Evolutionary conservation across 2,329 filamentous ascomycete genomes (phyloP), one percentile per base, ranked within the genome.

Genomic region (Colletotrichum acutatum): DNA sequence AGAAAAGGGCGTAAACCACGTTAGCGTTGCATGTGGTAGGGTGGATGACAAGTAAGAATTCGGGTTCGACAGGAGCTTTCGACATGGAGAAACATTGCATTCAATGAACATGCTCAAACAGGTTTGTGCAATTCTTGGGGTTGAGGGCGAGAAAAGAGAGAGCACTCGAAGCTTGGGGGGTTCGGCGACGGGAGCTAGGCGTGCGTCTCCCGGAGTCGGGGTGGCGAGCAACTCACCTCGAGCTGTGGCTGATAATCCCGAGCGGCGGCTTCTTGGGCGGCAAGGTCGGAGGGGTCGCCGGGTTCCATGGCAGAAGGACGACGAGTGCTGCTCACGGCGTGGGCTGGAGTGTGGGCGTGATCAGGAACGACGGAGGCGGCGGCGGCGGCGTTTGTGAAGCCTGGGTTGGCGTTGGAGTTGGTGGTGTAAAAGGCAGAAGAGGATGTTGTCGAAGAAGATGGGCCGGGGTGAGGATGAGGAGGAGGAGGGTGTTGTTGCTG

Each of bases 191-290:
- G 61, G 60, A 42, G 26, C 32, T 49, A 66, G 54, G 54, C 24
- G 34, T 34, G 16, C 37, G 19, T 28, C 37, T 57, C 42, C 22
- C 22, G 16, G 6, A 9, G n/a, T 28, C 37, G 22, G 24, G 42
- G 63, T 24, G 34, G 26, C 24, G 46, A 26, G 34, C 66, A 67
- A 78, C 85, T 78, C 82, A 91, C 90, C 83, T 89, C 82, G 54
- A 89, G 81, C n/a, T 86, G 82, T 7, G 90, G 89, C 73, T 88
- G 86, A 78, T 90, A 92, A 52, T 89, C 86, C 68, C 87, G 83
- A 11, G 90, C 90, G 34, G 90, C 86, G 59, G 87, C 88, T 80
- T 92, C 89, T 80, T 92, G 90, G 65, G 89, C 89, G 53, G 84
- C 86, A 66, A 90, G 81, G 74, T 88, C 87, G 75, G 85, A 81